A percentile compares a stretch with the other conserved stretches of the same genome.
These are phyloP conservation scores for Diatrype stigma DNA, from an alignment of 2,329 filamentous ascomycete genomes.

Conservation along the genomic window DNA sequence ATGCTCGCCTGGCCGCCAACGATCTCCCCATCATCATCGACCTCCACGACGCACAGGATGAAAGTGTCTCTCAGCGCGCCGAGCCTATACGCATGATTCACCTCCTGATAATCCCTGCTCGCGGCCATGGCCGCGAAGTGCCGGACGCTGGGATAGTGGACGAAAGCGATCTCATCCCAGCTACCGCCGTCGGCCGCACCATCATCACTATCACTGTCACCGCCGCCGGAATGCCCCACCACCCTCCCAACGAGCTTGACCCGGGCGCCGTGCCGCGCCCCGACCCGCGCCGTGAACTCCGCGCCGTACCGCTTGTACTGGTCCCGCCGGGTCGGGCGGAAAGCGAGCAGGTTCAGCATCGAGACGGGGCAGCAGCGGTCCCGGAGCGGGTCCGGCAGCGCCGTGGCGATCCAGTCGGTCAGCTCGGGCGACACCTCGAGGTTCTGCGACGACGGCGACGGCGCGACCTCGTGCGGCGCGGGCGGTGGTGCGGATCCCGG, in stretches of 20 bases:
- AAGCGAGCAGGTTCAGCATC: slow-evolving; percentile 62
- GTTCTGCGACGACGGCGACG: slow-evolving; percentile 30
- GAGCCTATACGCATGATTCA: slow-evolving; percentile 17
- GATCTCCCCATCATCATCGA: slow-evolving; percentile 17
- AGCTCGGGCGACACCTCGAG: slow-evolving; percentile 52
- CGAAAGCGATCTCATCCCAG: slow-evolving; percentile 63
- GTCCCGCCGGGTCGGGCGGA: slow-evolving; percentile 45
- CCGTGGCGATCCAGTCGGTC: slow-evolving; percentile 41
- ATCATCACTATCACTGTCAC: slow-evolving; percentile 1
- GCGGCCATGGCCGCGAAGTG: slow-evolving; percentile 54
- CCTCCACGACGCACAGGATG: slow-evolving; percentile 20
- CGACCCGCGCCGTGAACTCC: slow-evolving; percentile 46
- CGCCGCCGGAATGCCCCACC: slow-evolving; percentile 22
- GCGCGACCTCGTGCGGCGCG: slow-evolving; percentile 4
- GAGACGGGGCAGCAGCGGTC: slow-evolving; percentile 46
- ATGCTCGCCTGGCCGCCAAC: slow-evolving; percentile 1
- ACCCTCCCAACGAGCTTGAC: slow-evolving; percentile 61
- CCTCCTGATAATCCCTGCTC: slow-evolving; percentile 20
- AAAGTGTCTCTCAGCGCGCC: slow-evolving; percentile 22
- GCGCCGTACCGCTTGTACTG: slow-evolving; percentile 55
- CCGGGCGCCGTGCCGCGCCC: slow-evolving; percentile 47
- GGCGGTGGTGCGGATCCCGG: slow-evolving; percentile 4
- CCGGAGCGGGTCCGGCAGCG: slow-evolving; percentile 13
- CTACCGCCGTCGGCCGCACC: too few relatives aligned
- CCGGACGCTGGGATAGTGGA: slow-evolving; percentile 58